Conservation (phyloP, 2,329 filamentous ascomycete genomes). For the Exophiala aquamarina region DNA sequence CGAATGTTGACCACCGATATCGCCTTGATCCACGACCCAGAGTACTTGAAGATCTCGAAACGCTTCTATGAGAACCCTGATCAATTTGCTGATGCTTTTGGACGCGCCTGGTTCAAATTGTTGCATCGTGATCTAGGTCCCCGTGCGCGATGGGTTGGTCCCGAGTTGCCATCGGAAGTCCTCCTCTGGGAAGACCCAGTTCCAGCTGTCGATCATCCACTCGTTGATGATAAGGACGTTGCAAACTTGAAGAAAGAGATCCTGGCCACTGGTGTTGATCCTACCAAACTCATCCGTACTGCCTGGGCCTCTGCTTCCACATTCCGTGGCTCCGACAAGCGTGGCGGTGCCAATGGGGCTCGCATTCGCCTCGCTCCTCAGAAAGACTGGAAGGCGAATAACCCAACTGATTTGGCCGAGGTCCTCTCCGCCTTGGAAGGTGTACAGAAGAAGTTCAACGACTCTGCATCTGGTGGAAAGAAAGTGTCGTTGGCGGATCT, state of each 20-base stretch:
- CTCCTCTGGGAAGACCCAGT: slow-evolving; percentile 76
- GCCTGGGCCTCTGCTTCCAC: slow-evolving; percentile 71
- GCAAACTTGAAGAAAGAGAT: slow-evolving; percentile 68
- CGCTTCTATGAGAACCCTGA: slow-evolving; percentile 68
- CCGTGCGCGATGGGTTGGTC: slow-evolving; percentile 67
- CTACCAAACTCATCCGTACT: slow-evolving; percentile 62
- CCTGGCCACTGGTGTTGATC: slow-evolving; percentile 60
- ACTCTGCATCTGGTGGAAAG: slow-evolving; percentile 62
- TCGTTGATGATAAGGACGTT: slow-evolving; percentile 64
- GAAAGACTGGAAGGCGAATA: slow-evolving; percentile 73
- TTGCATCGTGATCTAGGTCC: slow-evolving; percentile 79
- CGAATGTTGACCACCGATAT: slow-evolving; percentile 76
- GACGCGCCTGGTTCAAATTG: slow-evolving; percentile 79
- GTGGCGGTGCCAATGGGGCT: slow-evolving; percentile 76
- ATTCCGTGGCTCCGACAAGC: slow-evolving; percentile 76
- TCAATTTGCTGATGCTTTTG: slow-evolving; percentile 68
- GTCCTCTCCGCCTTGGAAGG: slow-evolving; percentile 62
- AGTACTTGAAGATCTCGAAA: slow-evolving; percentile 73
- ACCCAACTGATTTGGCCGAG: slow-evolving; percentile 64
- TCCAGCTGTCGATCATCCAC: slow-evolving; percentile 56
- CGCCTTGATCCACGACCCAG: slow-evolving; percentile 68
- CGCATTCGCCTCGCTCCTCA: slow-evolving; percentile 73
- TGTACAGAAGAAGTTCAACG: slow-evolving; percentile 69
- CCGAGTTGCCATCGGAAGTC: slow-evolving; percentile 69
- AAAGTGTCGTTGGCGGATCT: slow-evolving; percentile 76